These are phyloP conservation scores for Leishmania tarentolae DNA, from an alignment of 208 protist genomes.

Conservation along the genomic window DNA sequence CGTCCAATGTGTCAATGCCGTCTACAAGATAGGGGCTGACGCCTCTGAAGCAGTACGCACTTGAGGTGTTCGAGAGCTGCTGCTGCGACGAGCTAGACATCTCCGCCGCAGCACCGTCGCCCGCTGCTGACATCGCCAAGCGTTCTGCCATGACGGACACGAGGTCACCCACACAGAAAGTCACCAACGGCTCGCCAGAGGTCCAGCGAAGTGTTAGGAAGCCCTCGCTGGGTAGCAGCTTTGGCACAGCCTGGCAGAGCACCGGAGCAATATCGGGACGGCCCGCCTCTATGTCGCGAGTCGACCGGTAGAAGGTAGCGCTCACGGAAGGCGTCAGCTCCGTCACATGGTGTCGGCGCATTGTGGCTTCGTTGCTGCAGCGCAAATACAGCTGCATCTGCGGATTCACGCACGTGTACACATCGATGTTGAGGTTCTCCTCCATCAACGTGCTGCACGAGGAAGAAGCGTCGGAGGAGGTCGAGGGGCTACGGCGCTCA, in stretches of 20 bases:
- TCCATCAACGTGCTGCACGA: conserved; percentile 45
- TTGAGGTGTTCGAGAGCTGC: background rate
- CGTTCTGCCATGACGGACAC: conserved; percentile 34
- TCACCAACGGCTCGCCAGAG: conserved; percentile 35
- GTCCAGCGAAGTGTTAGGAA: conserved; percentile 39
- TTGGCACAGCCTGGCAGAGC: conserved; percentile 25
- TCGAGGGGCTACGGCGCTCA: background rate
- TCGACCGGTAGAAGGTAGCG: conserved; percentile 19
- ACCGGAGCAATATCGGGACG: conserved; percentile 31
- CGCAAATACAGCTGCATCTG: conserved; percentile 56
- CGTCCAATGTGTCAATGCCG: background rate
- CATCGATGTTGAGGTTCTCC: conserved; percentile 43
- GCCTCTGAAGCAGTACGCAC: conserved; percentile 11
- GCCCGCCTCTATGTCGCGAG: conserved; percentile 15
- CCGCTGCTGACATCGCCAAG: background rate
- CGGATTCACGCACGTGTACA: conserved; percentile 56
- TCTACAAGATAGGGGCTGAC: background rate
- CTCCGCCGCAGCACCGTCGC: background rate
- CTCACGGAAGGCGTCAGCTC: conserved; percentile 48
- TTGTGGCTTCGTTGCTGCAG: conserved; percentile 50
- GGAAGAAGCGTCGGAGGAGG: conserved; percentile 6
- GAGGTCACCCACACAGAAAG: conserved; percentile 29
- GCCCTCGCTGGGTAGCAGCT: conserved; percentile 30
- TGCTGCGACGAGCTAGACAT: background rate
- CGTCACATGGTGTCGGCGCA: conserved; percentile 38